These are phyloP conservation scores for Suillus occidentalis DNA, from an alignment of 768 basidiomycete genomes.

Conservation along the genomic window DNA sequence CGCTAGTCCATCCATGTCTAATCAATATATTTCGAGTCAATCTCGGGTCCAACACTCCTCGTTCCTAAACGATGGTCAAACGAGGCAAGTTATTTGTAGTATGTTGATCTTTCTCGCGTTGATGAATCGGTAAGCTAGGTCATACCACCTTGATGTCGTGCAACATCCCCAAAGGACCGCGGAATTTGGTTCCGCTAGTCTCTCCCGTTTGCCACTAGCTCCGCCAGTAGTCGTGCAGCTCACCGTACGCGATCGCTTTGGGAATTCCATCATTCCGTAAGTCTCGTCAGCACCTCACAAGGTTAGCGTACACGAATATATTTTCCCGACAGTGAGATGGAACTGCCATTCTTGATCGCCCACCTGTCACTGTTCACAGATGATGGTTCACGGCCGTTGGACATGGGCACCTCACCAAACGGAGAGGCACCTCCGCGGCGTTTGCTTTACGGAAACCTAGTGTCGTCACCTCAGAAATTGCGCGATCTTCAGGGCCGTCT, in stretches of 20 bases:
- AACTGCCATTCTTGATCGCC: constrained; percentile 85
- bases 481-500: constrained; percentile 77
- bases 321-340: constrained; percentile 62
- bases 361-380: constrained; percentile 74
- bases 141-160: constrained; percentile 81
- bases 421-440: constrained; percentile 48
- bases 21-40: constrained; percentile 39
- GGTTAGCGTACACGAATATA: constrained; percentile 20
- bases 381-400: constrained; percentile 63
- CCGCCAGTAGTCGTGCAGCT: constrained; percentile 84
- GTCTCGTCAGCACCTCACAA: constrained; percentile 37
- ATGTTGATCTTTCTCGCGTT: constrained; percentile 15
- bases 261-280: constrained; percentile 76
- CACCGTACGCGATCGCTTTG: constrained; percentile 68
- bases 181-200: constrained; percentile 70
- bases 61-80: constrained; percentile 53
- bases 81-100: constrained; percentile 42
- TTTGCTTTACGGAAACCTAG: constrained; percentile 81
- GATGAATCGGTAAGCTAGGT: constrained; percentile 36
- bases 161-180: constrained; percentile 84
- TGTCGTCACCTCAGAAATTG: constrained; percentile 77
- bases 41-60: constrained; percentile 61
- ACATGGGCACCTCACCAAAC: constrained; percentile 57
- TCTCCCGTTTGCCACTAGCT: constrained; percentile 80
- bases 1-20: constrained; percentile 35